phyloP scores from a whole-genome alignment of 192 early-diverging fungal species.

The Coemansia sp. region DNA sequence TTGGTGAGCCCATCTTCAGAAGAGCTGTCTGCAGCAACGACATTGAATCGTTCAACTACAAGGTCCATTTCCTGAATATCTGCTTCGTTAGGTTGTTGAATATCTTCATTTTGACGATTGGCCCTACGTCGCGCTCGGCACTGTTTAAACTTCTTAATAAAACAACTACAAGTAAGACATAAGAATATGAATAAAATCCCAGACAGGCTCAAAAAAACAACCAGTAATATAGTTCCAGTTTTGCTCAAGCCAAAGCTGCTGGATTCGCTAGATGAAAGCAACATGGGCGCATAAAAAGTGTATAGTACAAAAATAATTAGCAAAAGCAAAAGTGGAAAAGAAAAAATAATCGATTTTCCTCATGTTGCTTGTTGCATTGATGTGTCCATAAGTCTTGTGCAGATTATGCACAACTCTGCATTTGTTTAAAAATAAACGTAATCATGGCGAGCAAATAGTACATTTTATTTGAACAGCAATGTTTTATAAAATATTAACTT shows the following conservation, averaged over 20 bases:
- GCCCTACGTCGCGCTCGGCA: not conserved
- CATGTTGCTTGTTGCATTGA: not conserved
- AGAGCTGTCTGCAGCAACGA: not conserved
- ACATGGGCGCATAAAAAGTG: not conserved
- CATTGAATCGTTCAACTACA: not conserved
- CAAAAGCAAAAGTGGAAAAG: not conserved
- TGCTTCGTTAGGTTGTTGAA: not conserved
- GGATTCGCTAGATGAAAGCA: not conserved
- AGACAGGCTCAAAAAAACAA: not conserved
- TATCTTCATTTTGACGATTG: not conserved
- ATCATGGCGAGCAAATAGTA: not conserved
- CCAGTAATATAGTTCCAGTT: not conserved
- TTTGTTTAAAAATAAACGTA: not conserved
- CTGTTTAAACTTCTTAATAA: not conserved
- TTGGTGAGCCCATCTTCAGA: not conserved
- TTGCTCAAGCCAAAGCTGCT: not conserved
- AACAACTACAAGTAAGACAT: not conserved
- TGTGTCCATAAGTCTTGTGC: not conserved
- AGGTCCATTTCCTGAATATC: no score
- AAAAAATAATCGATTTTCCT: not conserved
- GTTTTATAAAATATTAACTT: no score
- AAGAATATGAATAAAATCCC: not conserved
- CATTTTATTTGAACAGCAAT: no score
- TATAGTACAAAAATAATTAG: not conserved
- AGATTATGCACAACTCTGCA: not conserved